Percentiles rank a stretch among this genome's conserved stretches.
Evolutionary conservation across 176 grass and related monocot genomes (phyloP).

Genomic region (Ensete ventricosum): DNA sequence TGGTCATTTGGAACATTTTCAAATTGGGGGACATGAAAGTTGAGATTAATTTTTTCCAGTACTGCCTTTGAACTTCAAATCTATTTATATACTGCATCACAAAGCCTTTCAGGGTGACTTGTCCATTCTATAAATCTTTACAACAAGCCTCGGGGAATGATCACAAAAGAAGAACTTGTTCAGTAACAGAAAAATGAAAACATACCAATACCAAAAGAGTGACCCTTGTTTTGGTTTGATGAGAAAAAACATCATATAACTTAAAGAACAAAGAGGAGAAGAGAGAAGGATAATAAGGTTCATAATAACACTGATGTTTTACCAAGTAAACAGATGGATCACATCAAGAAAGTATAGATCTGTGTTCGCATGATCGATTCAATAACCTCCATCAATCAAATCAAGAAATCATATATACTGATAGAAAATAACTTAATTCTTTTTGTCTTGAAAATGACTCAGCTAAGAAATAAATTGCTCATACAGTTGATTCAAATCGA

Average conservation of each 20-base stretch:
- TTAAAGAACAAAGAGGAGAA: background rate
- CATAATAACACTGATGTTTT: no score
- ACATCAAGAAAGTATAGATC: no score
- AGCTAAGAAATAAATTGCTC: slow-evolving; percentile 11
- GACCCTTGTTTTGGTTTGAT: background rate
- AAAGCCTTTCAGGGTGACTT: background rate
- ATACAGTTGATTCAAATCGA: slow-evolving; percentile 94
- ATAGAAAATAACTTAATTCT: background rate
- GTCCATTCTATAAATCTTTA: background rate
- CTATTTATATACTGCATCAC: no score
- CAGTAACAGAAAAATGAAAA: background rate
- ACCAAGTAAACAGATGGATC: no score
- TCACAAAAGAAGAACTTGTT: background rate
- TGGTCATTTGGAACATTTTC: no score
- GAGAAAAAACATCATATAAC: background rate
- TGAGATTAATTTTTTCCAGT: no score
- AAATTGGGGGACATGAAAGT: no score
- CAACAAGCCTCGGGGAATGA: background rate
- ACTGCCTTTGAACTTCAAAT: no score
- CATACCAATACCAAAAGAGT: background rate
- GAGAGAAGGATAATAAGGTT: background rate
- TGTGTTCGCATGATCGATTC: background rate
- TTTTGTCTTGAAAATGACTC: slow-evolving; percentile 1
- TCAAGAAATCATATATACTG: background rate
- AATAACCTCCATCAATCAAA: background rate